Percentiles rank a stretch among this genome's conserved stretches.
phyloP scores from a whole-genome alignment of 345 rosid genomes.

The Heritiera fomes region DNA sequence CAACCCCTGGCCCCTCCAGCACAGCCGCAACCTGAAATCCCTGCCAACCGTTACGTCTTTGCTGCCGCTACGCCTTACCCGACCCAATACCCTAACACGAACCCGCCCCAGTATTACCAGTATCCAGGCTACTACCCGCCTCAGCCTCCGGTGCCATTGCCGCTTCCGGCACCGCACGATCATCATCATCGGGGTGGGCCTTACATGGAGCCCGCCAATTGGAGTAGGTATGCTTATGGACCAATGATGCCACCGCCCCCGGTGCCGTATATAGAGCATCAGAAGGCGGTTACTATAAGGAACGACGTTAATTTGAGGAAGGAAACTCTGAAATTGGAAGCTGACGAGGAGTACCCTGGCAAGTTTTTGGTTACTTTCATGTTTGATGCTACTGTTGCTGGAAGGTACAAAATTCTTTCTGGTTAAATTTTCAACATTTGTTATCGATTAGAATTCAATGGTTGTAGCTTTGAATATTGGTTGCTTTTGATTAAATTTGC shows the following conservation, averaged over 20 bases:
- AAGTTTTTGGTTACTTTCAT: constrained; percentile 71
- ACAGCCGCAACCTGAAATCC: constrained; percentile 65
- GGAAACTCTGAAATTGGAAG: constrained; percentile 64
- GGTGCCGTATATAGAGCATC: constrained; percentile 69
- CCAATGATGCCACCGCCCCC: constrained; percentile 48
- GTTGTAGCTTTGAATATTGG: neutral
- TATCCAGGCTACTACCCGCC: constrained; percentile 65
- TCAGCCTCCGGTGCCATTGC: constrained; percentile 53
- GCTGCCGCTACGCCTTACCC: constrained; percentile 93
- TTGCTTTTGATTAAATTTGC: neutral
- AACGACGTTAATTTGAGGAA: constrained; percentile 84
- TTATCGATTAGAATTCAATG: neutral
- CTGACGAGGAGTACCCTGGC: constrained; percentile 63
- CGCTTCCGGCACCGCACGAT: constrained; percentile 64
- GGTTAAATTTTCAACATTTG: neutral
- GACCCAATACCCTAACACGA: constrained; percentile 54
- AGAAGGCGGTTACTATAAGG: constrained; percentile 74
- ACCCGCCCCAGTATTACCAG: constrained; percentile 55
- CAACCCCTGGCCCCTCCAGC: constrained; percentile 43
- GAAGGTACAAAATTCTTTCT: constrained; percentile 47
- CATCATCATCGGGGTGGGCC: constrained; percentile 52
- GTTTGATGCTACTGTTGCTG: constrained; percentile 84
- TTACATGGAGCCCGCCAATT: constrained; percentile 39
- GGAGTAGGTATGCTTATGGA: constrained; percentile 54
- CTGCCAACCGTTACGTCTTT: constrained; percentile 70